Conservation (phyloP, 2,329 filamentous ascomycete genomes). For the Graphiopsis chlorocephala region DNA sequence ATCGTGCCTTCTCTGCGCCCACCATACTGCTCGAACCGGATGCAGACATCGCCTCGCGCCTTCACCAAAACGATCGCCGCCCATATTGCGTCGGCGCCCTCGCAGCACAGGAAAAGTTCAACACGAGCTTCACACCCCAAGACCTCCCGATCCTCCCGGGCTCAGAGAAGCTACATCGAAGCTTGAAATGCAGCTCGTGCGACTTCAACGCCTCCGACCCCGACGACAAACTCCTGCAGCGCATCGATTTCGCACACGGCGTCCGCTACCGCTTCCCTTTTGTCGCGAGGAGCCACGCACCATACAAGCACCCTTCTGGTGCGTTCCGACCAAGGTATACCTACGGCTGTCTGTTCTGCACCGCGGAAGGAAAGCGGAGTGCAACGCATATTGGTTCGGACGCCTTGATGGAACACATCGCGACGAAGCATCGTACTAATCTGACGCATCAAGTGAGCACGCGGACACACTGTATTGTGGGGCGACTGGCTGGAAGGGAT, state of each 20-base stretch:
- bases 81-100: slow-evolving; percentile 9
- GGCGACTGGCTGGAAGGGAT: slow-evolving; percentile 29
- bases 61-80: background rate
- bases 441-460: slow-evolving; percentile 28
- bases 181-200: background rate
- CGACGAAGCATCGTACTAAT: slow-evolving; percentile 34
- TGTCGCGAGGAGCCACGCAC: slow-evolving; percentile 20
- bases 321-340: slow-evolving; percentile 11
- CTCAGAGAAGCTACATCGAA: background rate
- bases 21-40: background rate
- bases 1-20: background rate
- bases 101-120: background rate
- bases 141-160: background rate
- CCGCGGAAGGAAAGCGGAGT: slow-evolving; percentile 18
- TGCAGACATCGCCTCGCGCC: background rate
- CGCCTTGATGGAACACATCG: slow-evolving; percentile 40
- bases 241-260: slow-evolving; percentile 16
- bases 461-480: slow-evolving; percentile 37
- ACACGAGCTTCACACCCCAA: background rate
- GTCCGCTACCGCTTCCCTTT: slow-evolving; percentile 23
- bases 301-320: slow-evolving; percentile 5
- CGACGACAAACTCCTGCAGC: background rate
- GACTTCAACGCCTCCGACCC: slow-evolving; percentile 9
- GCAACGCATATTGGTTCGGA: slow-evolving; percentile 32
- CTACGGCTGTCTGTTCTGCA: slow-evolving; percentile 23